Evolutionary conservation across 805 yeast species (phyloP), one percentile per base, ranked within the genome.

Genomic region (Kurtzmaniella fragi): DNA sequence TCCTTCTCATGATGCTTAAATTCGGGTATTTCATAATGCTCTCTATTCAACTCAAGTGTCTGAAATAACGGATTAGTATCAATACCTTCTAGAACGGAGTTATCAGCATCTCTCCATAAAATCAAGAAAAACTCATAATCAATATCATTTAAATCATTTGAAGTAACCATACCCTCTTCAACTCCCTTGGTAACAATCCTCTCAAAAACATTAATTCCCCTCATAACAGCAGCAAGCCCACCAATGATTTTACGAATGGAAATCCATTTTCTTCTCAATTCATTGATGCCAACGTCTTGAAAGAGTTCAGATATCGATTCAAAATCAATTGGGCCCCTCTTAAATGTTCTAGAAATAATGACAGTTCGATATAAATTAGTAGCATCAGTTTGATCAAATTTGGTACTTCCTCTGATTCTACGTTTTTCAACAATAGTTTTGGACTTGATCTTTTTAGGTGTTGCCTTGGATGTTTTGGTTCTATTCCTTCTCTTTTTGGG

Each of bases 161-260:
- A 55, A 0, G 71, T 61, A 1, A 84, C 70, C 4, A 54, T 52
- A 1, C 78, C 88, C 10, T 72, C 73, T 32, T 73, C 73, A 16
- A 86, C 78, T 0, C 80, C 82, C 30, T 64, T 61, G 28, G 80
- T 49, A 17, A 89, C 71, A 15, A 85, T 69, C 15, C 67, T 68
- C 49, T 85, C 91, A 82, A 93, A 90, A 10, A 73, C 72, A 32
- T 71, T 74, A 32, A 84, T 65, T 0, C 81, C 84, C 37, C 72
- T 68, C 12, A 62, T 58, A 0, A 93, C 93, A 29, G 82, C 76
- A 7, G 50, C 51, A 3, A 57, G 44, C 7, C 74, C 72, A 43
- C 74, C 70, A 48, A 67, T 51, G 53, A 54, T 63, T 31, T 77
- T 74, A 32, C 86, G 70, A 7, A 84, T 70, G 14, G 75, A 67